Evolutionary conservation across 164 flowering plant species (phyloP), one percentile per base, ranked within the genome.

Genomic region (Hamamelis virginiana): DNA sequence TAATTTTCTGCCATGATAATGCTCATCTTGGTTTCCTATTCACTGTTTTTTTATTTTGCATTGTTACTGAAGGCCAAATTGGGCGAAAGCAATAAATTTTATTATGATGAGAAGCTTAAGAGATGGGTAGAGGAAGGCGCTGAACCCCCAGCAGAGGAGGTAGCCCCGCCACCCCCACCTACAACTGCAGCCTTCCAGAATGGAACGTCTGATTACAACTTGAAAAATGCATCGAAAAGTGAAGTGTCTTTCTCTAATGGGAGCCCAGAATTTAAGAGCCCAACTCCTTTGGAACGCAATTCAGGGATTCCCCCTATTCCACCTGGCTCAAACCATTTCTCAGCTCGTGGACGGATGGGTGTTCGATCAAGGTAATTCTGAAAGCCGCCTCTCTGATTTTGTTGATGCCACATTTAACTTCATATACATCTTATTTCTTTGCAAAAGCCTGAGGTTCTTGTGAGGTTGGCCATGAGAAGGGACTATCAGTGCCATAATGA

Each of bases 91-190:
- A 96, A 92, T 64, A 91, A 89, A 65, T 96, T 96, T 64, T 96
- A 96, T 71, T 96, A 91, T 77, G 96, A 93, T 74, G 98, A 91
- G 48, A 96, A 96, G 67, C 97, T 87, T 22, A 93, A 90, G 84
- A 80, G 92, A 86, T 96, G 99, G 99, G 94, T 96, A 14, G 99
- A 96, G 81, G 93, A 87, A 80, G 99, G 99, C 51, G 84, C 80
- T 67, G 97, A 83, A 64, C 86, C 84, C 63, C 94, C 92, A n/a
- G 87, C 94, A 64, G 94, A 86, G 76, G 97, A 88, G 80, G 74
- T 89, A 43, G 89, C 90, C 45, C 78, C 83, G 65, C 84, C 96
- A 48, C 98, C 99, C 5, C 99, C 99, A 64, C 99, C 99, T 44
- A 81, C 87, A 23, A 74, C 85, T 66, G 65, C 87, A 48, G 70